Percentiles rank a stretch among this genome's conserved stretches.
Evolutionary conservation across 208 protist species (phyloP).

Genomic region (Novymonas esmeraldas): DNA sequence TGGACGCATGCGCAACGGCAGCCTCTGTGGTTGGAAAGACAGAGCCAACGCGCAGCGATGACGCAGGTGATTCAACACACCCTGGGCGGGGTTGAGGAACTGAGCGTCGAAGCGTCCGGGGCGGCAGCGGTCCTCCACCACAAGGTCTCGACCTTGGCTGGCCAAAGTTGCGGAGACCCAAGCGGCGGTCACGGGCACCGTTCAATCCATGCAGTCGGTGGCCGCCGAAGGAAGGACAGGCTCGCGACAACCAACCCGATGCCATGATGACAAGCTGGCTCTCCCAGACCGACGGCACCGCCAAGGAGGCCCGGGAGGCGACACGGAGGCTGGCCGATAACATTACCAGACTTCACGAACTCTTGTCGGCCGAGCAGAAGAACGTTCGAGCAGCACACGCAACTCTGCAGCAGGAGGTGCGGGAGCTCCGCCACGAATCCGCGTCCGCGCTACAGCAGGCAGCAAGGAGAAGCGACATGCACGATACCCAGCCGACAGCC

Average conservation of each 20-base stretch:
- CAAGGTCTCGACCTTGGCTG: neutral
- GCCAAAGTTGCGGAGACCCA: neutral
- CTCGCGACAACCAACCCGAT: neutral
- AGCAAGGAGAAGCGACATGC: neutral
- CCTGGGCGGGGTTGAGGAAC: neutral
- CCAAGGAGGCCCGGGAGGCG: too few species aligned
- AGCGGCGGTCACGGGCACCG: neutral
- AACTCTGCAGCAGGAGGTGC: too few species aligned
- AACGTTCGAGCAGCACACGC: too few species aligned
- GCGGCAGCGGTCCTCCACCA: neutral
- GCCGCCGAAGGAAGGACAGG: neutral
- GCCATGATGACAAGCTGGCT: neutral
- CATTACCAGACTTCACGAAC: too few species aligned
- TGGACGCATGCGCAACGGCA: too few species aligned
- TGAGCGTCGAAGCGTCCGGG: neutral
- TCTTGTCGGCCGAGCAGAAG: too few species aligned
- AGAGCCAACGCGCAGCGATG: neutral
- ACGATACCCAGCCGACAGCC: neutral
- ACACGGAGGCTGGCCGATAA: neutral
- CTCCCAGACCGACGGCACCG: neutral
- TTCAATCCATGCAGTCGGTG: neutral
- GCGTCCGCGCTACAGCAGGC: neutral
- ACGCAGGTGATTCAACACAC: neutral
- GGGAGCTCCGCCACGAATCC: neutral
- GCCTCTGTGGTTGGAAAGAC: neutral